Percentiles rank a stretch among this genome's conserved stretches.
Evolutionary conservation across 139 green algal species (phyloP).

Genomic region (Raphidocelis subcapitata): DNA sequence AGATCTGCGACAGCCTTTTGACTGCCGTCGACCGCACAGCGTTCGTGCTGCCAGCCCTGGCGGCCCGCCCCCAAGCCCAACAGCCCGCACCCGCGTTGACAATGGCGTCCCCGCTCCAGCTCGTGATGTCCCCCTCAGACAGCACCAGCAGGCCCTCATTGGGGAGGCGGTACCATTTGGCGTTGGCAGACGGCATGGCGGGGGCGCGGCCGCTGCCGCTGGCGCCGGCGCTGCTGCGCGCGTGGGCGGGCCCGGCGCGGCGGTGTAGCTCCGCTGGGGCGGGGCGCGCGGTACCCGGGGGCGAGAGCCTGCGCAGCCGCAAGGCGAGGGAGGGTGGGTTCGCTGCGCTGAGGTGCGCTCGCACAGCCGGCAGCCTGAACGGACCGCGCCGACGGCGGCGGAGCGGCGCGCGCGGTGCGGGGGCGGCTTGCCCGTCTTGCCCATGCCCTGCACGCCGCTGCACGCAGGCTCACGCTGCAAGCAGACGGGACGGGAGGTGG

Average conservation of each 20-base stretch:
- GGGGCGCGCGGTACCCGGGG: background rate
- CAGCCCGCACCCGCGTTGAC: constrained; percentile 73
- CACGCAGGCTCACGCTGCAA: too few relatives aligned
- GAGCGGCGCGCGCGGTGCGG: too few relatives aligned
- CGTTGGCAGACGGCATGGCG: constrained; percentile 36
- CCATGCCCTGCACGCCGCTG: too few relatives aligned
- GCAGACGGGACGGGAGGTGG: too few relatives aligned
- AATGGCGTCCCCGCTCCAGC: constrained; percentile 70
- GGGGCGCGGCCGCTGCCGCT: background rate
- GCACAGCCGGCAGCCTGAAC: too few relatives aligned
- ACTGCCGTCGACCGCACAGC: too few relatives aligned
- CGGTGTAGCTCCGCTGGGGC: background rate
- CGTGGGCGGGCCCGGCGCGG: background rate
- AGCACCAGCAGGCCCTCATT: constrained; percentile 41
- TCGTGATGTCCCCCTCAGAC: constrained; percentile 71
- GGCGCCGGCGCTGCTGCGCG: background rate
- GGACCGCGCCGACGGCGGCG: too few relatives aligned
- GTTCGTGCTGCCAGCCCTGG: too few relatives aligned
- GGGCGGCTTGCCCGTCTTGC: too few relatives aligned
- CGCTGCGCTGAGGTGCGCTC: background rate
- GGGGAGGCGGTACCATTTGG: constrained; percentile 23
- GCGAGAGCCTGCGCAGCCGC: background rate
- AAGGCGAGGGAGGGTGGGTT: background rate
- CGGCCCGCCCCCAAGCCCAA: background rate
- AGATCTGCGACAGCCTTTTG: too few relatives aligned